Percentiles rank a stretch among this genome's conserved stretches.
phyloP scores from a whole-genome alignment of 768 basidiomycete genomes.

The Tremella yokohamensis region DNA sequence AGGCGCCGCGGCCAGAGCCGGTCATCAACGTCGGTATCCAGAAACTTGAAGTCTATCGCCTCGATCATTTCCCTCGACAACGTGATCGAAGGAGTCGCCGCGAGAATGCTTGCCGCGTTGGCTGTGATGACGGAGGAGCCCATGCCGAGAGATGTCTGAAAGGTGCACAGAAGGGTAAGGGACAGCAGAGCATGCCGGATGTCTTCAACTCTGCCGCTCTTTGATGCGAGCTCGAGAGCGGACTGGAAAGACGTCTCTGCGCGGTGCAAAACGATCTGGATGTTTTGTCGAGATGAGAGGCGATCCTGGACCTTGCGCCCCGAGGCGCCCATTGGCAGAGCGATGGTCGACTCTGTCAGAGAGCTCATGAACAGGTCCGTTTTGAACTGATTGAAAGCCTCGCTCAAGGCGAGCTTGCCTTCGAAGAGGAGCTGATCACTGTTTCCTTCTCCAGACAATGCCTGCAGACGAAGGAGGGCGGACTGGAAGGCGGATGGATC shows the following conservation, averaged over 20 bases:
- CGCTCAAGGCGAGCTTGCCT: constrained; percentile 72
- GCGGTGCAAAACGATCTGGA: constrained; percentile 60
- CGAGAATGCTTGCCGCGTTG: constrained; percentile 66
- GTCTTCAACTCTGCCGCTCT: constrained; percentile 64
- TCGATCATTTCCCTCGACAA: constrained; percentile 83
- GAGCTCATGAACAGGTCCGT: constrained; percentile 87
- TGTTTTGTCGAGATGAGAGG: constrained; percentile 50
- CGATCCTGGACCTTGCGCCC: constrained; percentile 20
- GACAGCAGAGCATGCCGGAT: constrained; percentile 72
- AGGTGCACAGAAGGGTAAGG: constrained; percentile 65
- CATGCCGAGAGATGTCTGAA: constrained; percentile 77
- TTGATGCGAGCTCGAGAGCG: constrained; percentile 59
- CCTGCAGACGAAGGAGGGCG: neutral
- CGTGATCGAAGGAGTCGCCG: constrained; percentile 70
- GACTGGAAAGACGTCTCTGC: constrained; percentile 71
- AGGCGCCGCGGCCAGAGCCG: constrained; percentile 63
- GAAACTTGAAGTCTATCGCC: constrained; percentile 69
- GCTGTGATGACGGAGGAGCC: constrained; percentile 56
- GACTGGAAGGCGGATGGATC: neutral
- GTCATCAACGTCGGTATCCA: constrained; percentile 59
- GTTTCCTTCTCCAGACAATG: neutral
- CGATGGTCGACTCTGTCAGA: constrained; percentile 86
- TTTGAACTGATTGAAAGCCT: constrained; percentile 72
- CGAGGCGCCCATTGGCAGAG: constrained; percentile 68
- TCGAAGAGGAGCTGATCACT: constrained; percentile 70